Conservation (phyloP, 345 rosid species). For the Brassica juncea region DNA sequence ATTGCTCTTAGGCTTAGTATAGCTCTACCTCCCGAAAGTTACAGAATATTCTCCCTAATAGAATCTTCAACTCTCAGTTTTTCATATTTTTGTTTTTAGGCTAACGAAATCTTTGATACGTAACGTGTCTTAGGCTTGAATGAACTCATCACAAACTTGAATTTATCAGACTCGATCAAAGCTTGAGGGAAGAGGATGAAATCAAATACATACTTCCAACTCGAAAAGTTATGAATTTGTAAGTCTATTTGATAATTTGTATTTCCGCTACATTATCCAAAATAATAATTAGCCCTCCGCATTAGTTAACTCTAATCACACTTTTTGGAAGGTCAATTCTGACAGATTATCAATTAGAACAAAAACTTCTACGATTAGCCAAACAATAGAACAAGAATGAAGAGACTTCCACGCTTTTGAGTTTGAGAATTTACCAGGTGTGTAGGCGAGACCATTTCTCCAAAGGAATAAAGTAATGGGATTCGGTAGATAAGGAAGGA, state of each 20-base stretch:
- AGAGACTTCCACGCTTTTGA: too few species aligned
- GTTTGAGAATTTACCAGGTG: too few species aligned
- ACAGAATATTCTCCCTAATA: conserved; percentile 15
- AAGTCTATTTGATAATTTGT: neutral
- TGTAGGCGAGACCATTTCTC: too few species aligned
- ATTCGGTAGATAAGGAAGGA: too few species aligned
- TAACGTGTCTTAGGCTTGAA: neutral
- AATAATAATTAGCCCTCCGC: neutral
- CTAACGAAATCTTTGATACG: neutral
- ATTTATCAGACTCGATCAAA: too few species aligned
- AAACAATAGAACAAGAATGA: too few species aligned
- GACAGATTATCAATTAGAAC: neutral
- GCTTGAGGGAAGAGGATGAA: too few species aligned
- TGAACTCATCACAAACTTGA: too few species aligned
- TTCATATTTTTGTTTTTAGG: neutral
- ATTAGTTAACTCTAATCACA: neutral
- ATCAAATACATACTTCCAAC: too few species aligned
- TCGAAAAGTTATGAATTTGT: too few species aligned
- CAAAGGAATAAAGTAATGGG: too few species aligned
- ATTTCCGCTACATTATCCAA: neutral
- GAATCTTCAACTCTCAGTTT: neutral
- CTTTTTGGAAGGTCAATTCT: neutral
- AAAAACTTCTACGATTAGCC: too few species aligned
- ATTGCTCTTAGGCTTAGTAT: neutral
- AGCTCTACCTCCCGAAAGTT: conserved; percentile 20